A percentile compares a stretch with the other conserved stretches of the same genome.
Conservation (phyloP, 2,329 filamentous ascomycete species). For the Xylaria polymorpha region DNA sequence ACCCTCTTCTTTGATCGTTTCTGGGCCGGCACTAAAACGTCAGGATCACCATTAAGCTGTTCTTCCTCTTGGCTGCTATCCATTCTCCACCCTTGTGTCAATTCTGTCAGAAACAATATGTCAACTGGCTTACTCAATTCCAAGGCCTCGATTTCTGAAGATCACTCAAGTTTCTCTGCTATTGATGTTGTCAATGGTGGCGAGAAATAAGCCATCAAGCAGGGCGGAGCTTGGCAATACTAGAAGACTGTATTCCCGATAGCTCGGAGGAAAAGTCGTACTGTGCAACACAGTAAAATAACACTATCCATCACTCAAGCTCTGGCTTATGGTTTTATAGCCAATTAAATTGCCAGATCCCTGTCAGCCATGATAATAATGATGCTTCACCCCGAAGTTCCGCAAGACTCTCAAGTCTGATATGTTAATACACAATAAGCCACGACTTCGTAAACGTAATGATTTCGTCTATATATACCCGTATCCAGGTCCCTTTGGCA, state of each 20-base stretch:
- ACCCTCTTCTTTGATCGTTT: slow-evolving; percentile 46
- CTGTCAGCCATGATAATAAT: slow-evolving; percentile 28
- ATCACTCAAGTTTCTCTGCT: not conserved
- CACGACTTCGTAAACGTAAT: not conserved
- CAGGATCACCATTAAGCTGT: not conserved
- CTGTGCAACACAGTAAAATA: not conserved
- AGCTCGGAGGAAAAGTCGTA: slow-evolving; percentile 7
- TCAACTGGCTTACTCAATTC: slow-evolving; percentile 8
- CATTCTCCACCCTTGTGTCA: slow-evolving; percentile 14
- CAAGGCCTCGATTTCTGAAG: not conserved
- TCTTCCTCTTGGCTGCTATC: slow-evolving; percentile 7
- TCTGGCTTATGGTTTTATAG: slow-evolving; percentile 29
- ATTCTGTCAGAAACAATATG: not conserved
- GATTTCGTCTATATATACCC: slow-evolving; percentile 24
- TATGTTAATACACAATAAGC: not conserved
- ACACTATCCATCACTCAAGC: not conserved
- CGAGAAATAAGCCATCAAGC: slow-evolving; percentile 28
- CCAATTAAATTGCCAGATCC: slow-evolving; percentile 33
- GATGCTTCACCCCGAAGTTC: not conserved
- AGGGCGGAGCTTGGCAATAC: not conserved
- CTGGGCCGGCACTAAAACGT: not conserved
- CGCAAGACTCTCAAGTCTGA: not conserved
- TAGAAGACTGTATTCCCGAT: slow-evolving; percentile 22
- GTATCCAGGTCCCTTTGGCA: not conserved
- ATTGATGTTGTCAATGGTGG: slow-evolving; percentile 8